These are phyloP conservation scores for Mortierella sp. DNA, from an alignment of 371 early-diverging fungal genomes.

Conservation along the genomic window DNA sequence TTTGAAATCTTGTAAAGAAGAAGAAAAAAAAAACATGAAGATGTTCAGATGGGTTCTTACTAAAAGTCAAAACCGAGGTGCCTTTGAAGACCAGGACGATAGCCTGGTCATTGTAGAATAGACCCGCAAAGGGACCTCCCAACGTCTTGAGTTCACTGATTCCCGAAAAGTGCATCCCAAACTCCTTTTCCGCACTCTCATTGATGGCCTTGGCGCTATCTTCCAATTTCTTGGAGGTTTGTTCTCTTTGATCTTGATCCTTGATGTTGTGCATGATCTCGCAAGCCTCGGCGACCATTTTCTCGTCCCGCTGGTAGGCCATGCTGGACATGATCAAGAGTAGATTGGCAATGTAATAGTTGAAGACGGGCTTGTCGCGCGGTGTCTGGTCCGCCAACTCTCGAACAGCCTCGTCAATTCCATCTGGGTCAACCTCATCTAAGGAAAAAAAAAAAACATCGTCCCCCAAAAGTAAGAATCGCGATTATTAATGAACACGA, in stretches of 20 bases:
- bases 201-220: neutral
- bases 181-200: conserved; percentile 4
- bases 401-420: conserved; percentile 17
- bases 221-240: neutral
- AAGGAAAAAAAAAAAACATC: neutral
- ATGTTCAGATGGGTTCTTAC: neutral
- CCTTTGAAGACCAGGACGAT: conserved; percentile 55
- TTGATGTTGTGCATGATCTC: neutral
- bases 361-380: neutral
- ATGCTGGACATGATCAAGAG: conserved; percentile 11
- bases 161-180: conserved; percentile 53
- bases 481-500: neutral
- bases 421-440: conserved; percentile 19
- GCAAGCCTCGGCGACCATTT: conserved; percentile 46
- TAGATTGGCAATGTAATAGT: neutral
- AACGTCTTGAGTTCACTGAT: conserved; percentile 53
- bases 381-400: neutral
- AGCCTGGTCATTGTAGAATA: conserved; percentile 40
- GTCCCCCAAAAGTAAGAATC: neutral
- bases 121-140: conserved; percentile 55
- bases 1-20: too few relatives aligned
- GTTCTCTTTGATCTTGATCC: neutral
- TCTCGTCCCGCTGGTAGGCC: conserved; percentile 53
- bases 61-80: conserved; percentile 25
- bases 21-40: too few relatives aligned